Evolutionary conservation across 2,329 filamentous ascomycete species (phyloP).

Genomic region (Samsoniella hepiali): DNA sequence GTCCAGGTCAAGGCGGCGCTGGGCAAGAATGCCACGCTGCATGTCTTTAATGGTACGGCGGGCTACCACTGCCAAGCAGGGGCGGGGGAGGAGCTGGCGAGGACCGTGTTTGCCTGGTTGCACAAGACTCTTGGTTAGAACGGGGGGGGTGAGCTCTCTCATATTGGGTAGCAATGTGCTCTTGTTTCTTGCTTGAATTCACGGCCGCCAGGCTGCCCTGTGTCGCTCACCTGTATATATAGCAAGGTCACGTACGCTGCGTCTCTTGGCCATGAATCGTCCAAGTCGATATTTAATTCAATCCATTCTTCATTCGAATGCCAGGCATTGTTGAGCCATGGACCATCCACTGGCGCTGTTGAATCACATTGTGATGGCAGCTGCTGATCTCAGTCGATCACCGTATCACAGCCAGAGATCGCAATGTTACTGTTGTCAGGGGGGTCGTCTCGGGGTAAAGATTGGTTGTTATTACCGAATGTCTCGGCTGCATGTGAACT

Average conservation of each 20-base stretch:
- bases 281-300: too few species aligned
- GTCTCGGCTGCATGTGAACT: neutral
- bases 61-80: slow-evolving; percentile 14
- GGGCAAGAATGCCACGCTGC: slow-evolving; percentile 10
- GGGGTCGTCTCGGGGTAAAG: neutral
- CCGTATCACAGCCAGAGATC: neutral
- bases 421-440: neutral
- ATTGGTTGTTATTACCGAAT: neutral
- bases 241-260: too few species aligned
- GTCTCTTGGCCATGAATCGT: too few species aligned
- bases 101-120: slow-evolving; percentile 1
- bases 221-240: too few species aligned
- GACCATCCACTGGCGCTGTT: too few species aligned
- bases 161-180: too few species aligned
- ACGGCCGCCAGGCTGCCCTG: too few species aligned
- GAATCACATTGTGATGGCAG: neutral
- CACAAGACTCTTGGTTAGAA: slow-evolving; percentile 9
- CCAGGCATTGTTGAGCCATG: too few species aligned
- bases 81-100: slow-evolving; percentile 9
- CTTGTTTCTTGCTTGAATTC: too few species aligned
- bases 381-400: neutral
- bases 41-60: slow-evolving; percentile 6
- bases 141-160: too few species aligned
- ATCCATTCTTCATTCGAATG: too few species aligned
- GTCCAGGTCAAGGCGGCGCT: neutral